Percentiles rank a stretch among this genome's conserved stretches.
Conservation (phyloP, 2,329 filamentous ascomycete species). For the Aureobasidium sp. region DNA sequence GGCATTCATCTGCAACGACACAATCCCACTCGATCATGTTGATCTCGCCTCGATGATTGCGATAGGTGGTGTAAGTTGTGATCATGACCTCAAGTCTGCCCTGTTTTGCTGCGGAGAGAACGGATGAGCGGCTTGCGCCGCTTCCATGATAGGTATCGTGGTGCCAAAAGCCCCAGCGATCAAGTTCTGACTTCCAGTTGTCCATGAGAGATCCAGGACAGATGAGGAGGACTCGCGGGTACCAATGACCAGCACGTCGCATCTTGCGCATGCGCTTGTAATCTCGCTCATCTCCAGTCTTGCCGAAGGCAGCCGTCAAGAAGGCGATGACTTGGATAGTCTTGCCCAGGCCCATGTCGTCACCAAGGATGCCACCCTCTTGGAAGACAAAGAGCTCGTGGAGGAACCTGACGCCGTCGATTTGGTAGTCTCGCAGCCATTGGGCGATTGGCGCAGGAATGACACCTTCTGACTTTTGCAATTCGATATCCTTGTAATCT, state of each 20-base stretch:
- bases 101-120: slow-evolving; percentile 53
- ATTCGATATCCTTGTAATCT: slow-evolving; percentile 65
- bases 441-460: slow-evolving; percentile 87
- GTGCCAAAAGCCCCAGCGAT: slow-evolving; percentile 94
- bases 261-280: slow-evolving; percentile 82
- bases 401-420: slow-evolving; percentile 76
- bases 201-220: slow-evolving; percentile 82
- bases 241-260: slow-evolving; percentile 63
- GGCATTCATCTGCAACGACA: slow-evolving; percentile 90
- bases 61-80: slow-evolving; percentile 87
- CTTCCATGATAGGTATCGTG: slow-evolving; percentile 72
- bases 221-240: slow-evolving; percentile 75
- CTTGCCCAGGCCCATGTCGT: slow-evolving; percentile 97
- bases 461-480: slow-evolving; percentile 68
- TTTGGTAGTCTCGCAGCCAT: slow-evolving; percentile 86
- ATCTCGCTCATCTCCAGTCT: slow-evolving; percentile 83
- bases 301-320: slow-evolving; percentile 84
- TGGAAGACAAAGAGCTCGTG: slow-evolving; percentile 88
- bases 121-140: slow-evolving; percentile 50
- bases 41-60: slow-evolving; percentile 64
- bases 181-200: slow-evolving; percentile 85
- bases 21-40: slow-evolving; percentile 91
- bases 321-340: slow-evolving; percentile 95
- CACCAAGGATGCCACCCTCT: slow-evolving; percentile 80
- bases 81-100: slow-evolving; percentile 86